phyloP scores from a whole-genome alignment of 495 filamentous ascomycete genomes.

The Penicillium tannophilum region DNA sequence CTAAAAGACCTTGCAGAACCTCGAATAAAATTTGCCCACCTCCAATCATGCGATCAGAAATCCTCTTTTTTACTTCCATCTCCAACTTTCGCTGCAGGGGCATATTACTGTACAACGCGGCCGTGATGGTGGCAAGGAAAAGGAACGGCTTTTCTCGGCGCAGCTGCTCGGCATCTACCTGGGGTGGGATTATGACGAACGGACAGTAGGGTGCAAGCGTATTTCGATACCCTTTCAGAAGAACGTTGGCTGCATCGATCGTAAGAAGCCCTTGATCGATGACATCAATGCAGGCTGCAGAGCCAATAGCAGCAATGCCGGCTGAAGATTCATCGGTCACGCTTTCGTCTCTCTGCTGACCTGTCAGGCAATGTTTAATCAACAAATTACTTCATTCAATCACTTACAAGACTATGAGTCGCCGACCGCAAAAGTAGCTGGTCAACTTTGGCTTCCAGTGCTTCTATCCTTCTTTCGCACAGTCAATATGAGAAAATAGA shows the following conservation, averaged over 20 bases:
- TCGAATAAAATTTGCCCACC: constrained; percentile 31
- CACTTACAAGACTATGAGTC: neutral
- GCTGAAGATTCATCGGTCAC: neutral
- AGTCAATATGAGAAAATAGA: neutral
- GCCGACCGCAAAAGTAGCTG: constrained; percentile 13
- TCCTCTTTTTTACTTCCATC: constrained; percentile 22
- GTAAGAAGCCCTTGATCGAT: constrained; percentile 22
- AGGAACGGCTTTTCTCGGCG: constrained; percentile 35
- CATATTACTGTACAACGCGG: constrained; percentile 39
- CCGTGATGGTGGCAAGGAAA: constrained; percentile 39
- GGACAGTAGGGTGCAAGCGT: constrained; percentile 33
- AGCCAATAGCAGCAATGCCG: neutral
- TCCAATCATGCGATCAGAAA: neutral
- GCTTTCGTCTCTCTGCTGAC: neutral
- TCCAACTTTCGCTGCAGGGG: constrained; percentile 41
- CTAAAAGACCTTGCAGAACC: constrained; percentile 43
- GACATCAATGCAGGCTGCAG: constrained; percentile 17
- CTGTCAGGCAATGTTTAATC: neutral
- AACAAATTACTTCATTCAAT: neutral
- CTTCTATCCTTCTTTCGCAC: constrained; percentile 9
- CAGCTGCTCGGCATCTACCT: constrained; percentile 24
- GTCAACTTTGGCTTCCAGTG: constrained; percentile 22
- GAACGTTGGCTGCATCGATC: constrained; percentile 27
- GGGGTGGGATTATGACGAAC: constrained; percentile 32
- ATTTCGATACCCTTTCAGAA: constrained; percentile 16